Evolutionary conservation across 208 protist genomes (phyloP), one percentile per base, ranked within the genome.

Genomic region (Herpetomonas tarakana): DNA sequence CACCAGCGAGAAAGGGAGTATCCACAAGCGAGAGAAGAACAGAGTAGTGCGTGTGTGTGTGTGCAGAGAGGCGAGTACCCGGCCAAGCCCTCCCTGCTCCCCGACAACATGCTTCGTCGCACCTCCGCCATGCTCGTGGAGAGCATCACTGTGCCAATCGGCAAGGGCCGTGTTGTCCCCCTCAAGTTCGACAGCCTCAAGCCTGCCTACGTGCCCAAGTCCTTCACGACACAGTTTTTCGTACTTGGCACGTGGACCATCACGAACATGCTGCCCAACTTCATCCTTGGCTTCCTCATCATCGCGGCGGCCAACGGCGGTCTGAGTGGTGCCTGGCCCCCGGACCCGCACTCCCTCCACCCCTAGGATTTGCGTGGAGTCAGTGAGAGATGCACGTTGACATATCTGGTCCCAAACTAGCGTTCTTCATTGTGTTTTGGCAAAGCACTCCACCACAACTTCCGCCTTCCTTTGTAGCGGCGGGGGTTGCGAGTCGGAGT

Each of bases 341-440:
- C 86, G 49, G 86, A 93, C 55, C 86, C 86, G 49, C 86, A 93
- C 60, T 76, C 82, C 16, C 82, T 93, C 25, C 86, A 93, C 64
- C 82, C 80, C 29, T 93, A 79, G 69, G 44, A 14, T n/a, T n/a
- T n/a, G n/a, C n/a, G n/a, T n/a, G n/a, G n/a, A n/a, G n/a, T n/a
- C n/a, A n/a, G n/a, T n/a, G n/a, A n/a, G n/a, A n/a, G n/a, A n/a
- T n/a, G n/a, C n/a, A n/a, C n/a, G n/a, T n/a, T n/a, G n/a, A n/a
- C n/a, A n/a, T n/a, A n/a, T n/a, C n/a, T n/a, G n/a, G 35, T 41
- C 6, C 14, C 14, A 41, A 41, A 41, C 9, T 41, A 41, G 35
- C 35, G 35, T 41, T 41, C 14, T 18, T 41, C 35, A 18, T 41
- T 41, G 6, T 41, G 6, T 41, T 41, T 41, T 41, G n/a, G n/a